Evolutionary conservation across 352 stramenopile species (phyloP), one percentile per base, ranked within the genome.

Genomic region (Phytophthora pisi): DNA sequence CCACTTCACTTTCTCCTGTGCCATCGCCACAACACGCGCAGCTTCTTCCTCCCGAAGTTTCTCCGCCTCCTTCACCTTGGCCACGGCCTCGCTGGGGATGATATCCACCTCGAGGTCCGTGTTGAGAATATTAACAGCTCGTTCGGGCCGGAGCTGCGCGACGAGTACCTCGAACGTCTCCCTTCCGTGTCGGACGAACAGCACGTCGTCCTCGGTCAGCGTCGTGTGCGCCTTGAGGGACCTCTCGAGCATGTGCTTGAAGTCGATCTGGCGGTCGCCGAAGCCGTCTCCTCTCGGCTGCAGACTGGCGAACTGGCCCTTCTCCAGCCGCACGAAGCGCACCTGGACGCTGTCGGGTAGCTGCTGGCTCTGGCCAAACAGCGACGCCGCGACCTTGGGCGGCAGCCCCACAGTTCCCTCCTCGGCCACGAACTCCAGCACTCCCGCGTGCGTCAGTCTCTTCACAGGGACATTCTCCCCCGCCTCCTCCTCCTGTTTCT

Each of bases 81-180:
- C 53, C 2, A 86, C 75, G 11, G 73, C 72, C 64, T 96, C 88
- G 50, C 77, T 89, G 11, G 88, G 88, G 59, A 92, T 62, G 36
- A 96, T 63, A 43, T 90, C 85, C 26, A 97, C 89, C 54, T 94
- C 86, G 2, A 96, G 73, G 49, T 97, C 89, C 5, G 65, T 94
- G 54, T 94, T 93, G 9, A 97, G 53, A 16, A 97, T 88, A 34
- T 81, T 86, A 7, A 94, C 69, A 7, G 82, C 73, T 26, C 38
- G 20, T 23, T 95, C 83, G 0, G 88, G 88, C 42, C 76, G 68
- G n/a, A 96, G 55, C 54, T 85, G 58, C 2, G 57, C 64, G 2
- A 97, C 89, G 7, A 75, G 51, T 10, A 97, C 77, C 62, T 93
- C 79, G 36, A 96, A 95, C 23, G 88, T 96, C 65, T 88, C 66